These are phyloP conservation scores for Ambispora gerdemannii DNA, from an alignment of 192 early-diverging fungal species.

Conservation along the genomic window DNA sequence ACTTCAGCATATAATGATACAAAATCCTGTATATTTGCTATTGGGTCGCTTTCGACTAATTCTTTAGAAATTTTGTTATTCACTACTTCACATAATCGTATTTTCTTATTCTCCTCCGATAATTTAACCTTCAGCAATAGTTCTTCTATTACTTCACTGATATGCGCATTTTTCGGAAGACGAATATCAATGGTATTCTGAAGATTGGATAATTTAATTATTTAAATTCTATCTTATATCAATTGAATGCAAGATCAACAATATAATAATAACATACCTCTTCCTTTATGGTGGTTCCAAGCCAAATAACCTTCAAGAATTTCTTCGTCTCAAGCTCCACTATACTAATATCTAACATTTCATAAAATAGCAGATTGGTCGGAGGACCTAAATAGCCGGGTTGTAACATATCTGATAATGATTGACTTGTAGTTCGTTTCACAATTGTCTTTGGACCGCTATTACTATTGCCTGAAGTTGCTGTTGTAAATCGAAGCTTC, in stretches of 20 bases:
- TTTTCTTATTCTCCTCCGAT: slow-evolving; percentile 37
- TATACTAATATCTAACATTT: slow-evolving; percentile 77
- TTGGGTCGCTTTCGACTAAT: slow-evolving; percentile 42
- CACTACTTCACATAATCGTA: slow-evolving; percentile 60
- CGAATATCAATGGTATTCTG: slow-evolving; percentile 58
- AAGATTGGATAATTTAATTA: slow-evolving; percentile 12
- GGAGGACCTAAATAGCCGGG: slow-evolving; percentile 30
- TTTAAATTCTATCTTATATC: neutral
- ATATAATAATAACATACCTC: slow-evolving; percentile 39
- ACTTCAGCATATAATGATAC: slow-evolving; percentile 60
- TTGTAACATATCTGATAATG: slow-evolving; percentile 42
- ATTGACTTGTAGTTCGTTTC: slow-evolving; percentile 33
- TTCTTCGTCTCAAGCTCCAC: slow-evolving; percentile 81
- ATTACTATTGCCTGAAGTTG: slow-evolving; percentile 29
- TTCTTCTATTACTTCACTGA: slow-evolving; percentile 49
- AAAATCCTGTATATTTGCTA: slow-evolving; percentile 44
- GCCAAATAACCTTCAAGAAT: slow-evolving; percentile 61
- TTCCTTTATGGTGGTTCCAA: slow-evolving; percentile 67
- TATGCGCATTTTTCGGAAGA: slow-evolving; percentile 57
- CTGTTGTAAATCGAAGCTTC: slow-evolving; percentile 69
- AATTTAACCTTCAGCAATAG: slow-evolving; percentile 51
- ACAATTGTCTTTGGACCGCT: slow-evolving; percentile 38
- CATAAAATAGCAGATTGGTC: slow-evolving; percentile 67
- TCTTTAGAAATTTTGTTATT: slow-evolving; percentile 48
- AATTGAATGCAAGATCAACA: neutral